These are phyloP conservation scores for Dactylonectria estremocensis DNA, from an alignment of 2,329 filamentous ascomycete genomes.

Conservation along the genomic window DNA sequence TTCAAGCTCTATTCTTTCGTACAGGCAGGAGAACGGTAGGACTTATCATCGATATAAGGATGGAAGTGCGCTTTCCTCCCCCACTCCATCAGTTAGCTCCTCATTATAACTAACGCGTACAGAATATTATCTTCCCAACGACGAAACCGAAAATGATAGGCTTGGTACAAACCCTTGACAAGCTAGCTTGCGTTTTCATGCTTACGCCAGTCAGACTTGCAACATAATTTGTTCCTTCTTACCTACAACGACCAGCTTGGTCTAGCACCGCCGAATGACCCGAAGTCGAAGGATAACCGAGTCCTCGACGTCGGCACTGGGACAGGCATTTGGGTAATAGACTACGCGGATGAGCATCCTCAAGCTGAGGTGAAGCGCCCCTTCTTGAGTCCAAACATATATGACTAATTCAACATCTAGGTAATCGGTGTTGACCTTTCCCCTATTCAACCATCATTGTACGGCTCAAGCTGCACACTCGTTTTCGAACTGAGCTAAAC, in stretches of 20 bases:
- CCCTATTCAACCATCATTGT: constrained; percentile 30
- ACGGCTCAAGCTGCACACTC: not conserved
- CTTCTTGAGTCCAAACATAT: no score
- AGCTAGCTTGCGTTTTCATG: not conserved
- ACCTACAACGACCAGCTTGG: constrained; percentile 17
- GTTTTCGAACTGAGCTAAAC: not conserved
- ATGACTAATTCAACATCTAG: not conserved
- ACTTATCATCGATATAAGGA: constrained; percentile 28
- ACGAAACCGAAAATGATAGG: constrained; percentile 25
- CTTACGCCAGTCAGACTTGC: constrained; percentile 10
- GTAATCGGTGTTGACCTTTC: constrained; percentile 26
- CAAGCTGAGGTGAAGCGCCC: constrained; percentile 8
- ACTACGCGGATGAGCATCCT: constrained; percentile 23
- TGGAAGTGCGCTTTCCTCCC: constrained; percentile 18
- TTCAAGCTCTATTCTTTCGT: constrained; percentile 19
- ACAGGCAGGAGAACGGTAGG: constrained; percentile 25
- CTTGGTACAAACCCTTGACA: not conserved
- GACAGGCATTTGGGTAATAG: not conserved
- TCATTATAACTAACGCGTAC: not conserved
- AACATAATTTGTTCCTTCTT: constrained; percentile 14
- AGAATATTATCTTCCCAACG: constrained; percentile 28
- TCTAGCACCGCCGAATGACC: constrained; percentile 12
- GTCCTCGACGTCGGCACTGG: not conserved
- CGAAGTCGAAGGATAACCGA: constrained; percentile 18
- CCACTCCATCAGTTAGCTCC: not conserved